Conservation (phyloP, 2,329 filamentous ascomycete species). For the Pseudogymnoascus sp. region DNA sequence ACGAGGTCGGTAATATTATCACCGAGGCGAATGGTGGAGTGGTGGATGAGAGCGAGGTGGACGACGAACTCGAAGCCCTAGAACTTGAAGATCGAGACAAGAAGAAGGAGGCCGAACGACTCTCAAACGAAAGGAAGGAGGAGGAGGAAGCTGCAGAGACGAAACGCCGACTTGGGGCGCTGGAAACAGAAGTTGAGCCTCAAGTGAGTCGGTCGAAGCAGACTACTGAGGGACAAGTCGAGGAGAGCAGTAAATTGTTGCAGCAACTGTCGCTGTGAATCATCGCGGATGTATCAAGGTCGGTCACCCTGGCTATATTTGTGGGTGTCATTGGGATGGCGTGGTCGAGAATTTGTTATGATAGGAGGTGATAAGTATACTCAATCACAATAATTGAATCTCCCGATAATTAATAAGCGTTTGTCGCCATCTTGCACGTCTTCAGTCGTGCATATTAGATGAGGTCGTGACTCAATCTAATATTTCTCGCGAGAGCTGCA, state of each 20-base stretch:
- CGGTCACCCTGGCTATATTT: background rate
- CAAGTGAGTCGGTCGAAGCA: background rate
- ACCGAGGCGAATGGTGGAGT: conserved; percentile 50
- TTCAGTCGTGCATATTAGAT: background rate
- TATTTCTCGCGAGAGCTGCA: background rate
- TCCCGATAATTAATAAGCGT: background rate
- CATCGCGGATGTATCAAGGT: background rate
- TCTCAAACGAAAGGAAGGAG: conserved; percentile 30
- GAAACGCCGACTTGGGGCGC: conserved; percentile 25
- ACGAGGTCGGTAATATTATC: conserved; percentile 75
- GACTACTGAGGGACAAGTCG: conserved; percentile 25
- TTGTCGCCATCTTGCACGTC: background rate
- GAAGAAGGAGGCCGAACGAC: conserved; percentile 34
- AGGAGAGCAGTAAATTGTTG: conserved; percentile 19
- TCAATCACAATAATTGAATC: background rate
- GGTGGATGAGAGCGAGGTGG: conserved; percentile 77
- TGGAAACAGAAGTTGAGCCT: conserved; percentile 14
- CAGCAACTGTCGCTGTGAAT: conserved; percentile 14
- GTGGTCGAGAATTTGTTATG: background rate
- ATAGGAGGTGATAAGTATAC: background rate
- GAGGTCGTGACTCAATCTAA: background rate
- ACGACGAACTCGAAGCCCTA: conserved; percentile 78
- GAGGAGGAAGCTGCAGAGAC: conserved; percentile 28
- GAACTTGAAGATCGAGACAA: conserved; percentile 45
- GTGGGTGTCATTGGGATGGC: background rate